Percentiles rank a stretch among this genome's conserved stretches.
Evolutionary conservation across 768 basidiomycete genomes (phyloP).

Genomic region (Boletus reticuloceps): DNA sequence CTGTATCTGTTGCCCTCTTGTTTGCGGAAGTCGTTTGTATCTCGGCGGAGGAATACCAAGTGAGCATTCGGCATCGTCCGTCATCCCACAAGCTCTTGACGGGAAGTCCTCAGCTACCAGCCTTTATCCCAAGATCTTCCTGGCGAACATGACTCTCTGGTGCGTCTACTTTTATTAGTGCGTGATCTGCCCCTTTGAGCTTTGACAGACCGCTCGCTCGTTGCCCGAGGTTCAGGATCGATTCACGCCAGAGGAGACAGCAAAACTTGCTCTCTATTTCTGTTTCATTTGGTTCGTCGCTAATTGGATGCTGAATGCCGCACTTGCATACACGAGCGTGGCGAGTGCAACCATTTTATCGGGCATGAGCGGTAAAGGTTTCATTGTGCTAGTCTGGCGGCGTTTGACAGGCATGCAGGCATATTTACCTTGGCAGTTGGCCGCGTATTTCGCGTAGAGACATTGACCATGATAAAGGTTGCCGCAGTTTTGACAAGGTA

Average conservation of each 20-base stretch:
- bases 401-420: conserved; percentile 43
- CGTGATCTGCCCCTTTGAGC: not conserved
- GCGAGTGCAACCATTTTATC: conserved; percentile 89
- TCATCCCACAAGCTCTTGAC: not conserved
- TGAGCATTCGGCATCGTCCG: not conserved
- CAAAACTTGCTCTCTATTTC: conserved; percentile 73
- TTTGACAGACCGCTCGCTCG: conserved; percentile 9
- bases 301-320: conserved; percentile 87
- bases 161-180: conserved; percentile 3
- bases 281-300: conserved; percentile 92
- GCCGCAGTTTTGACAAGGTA: conserved; percentile 79
- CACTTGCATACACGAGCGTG: conserved; percentile 87
- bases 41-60: conserved; percentile 6
- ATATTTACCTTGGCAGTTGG: conserved; percentile 93
- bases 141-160: conserved; percentile 15
- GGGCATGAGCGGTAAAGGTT: conserved; percentile 76
- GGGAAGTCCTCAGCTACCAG: conserved; percentile 21
- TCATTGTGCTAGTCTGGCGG: not conserved
- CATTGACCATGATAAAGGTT: conserved; percentile 67
- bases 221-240: conserved; percentile 29
- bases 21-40: conserved; percentile 32
- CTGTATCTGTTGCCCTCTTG: conserved; percentile 72
- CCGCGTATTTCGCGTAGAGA: conserved; percentile 77
- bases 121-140: conserved; percentile 18
- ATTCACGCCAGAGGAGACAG: conserved; percentile 69